Conservation (phyloP, 2,329 filamentous ascomycete genomes). For the Fusarium sp. region DNA sequence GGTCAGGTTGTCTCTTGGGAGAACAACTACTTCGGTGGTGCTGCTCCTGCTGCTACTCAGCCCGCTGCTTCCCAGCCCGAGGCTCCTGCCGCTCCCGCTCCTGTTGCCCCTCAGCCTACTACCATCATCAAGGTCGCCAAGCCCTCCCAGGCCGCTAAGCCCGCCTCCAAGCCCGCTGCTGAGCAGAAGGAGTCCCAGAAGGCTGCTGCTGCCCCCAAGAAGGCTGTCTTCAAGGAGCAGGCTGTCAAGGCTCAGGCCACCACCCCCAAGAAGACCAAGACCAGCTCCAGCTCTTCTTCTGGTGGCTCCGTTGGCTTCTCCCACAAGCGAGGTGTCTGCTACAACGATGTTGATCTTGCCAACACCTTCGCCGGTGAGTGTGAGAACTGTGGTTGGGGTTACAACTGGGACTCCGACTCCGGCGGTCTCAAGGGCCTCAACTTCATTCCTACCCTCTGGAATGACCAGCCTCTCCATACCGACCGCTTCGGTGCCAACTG, state of each 20-base stretch:
- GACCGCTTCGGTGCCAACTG: conserved; percentile 65
- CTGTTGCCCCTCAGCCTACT: conserved; percentile 34
- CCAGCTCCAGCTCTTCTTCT: conserved; percentile 17
- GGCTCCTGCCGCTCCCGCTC: conserved; percentile 21
- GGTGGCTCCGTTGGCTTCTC: conserved; percentile 43
- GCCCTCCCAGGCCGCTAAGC: conserved; percentile 34
- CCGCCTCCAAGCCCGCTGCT: conserved; percentile 21
- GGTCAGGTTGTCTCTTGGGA: conserved; percentile 55
- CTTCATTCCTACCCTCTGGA: conserved; percentile 78
- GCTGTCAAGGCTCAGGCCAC: conserved; percentile 13
- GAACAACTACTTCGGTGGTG: conserved; percentile 56
- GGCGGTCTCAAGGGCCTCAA: conserved; percentile 61
- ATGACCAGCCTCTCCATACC: conserved; percentile 60
- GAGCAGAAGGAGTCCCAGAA: conserved; percentile 9
- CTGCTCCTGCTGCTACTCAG: conserved; percentile 43
- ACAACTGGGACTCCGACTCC: conserved; percentile 74
- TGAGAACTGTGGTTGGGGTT: conserved; percentile 68
- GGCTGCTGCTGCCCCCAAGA: conserved; percentile 19
- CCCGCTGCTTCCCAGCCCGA: conserved; percentile 25
- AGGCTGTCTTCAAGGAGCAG: conserved; percentile 15
- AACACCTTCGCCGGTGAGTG: conserved; percentile 60
- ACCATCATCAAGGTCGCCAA: conserved; percentile 48
- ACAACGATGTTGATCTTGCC: conserved; percentile 71
- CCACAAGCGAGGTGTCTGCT: conserved; percentile 75
- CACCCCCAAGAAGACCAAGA: conserved; percentile 16